phyloP scores from a whole-genome alignment of 805 yeast species.

The Cyberlindnera galapagoensis region DNA sequence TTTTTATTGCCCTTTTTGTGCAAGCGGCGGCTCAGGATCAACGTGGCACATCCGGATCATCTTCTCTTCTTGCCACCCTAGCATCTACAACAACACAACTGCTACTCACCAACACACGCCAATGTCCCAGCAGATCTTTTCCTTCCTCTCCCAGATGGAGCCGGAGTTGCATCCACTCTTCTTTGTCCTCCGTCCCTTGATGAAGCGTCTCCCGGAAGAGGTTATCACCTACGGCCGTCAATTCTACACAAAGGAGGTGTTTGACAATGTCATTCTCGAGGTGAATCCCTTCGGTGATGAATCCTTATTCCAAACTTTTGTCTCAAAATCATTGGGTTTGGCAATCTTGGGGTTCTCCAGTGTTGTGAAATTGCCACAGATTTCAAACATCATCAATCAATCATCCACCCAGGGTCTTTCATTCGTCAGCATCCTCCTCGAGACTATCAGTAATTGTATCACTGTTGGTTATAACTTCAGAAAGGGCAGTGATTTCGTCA shows the following conservation, averaged over 20 bases:
- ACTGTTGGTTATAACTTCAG: conserved; percentile 32
- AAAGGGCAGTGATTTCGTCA: conserved; percentile 27
- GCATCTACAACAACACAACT: too few species aligned
- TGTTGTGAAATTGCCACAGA: conserved; percentile 36
- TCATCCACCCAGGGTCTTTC: conserved; percentile 32
- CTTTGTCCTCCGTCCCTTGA: conserved; percentile 15
- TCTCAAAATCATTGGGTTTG: conserved; percentile 28
- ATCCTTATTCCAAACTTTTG: conserved; percentile 23
- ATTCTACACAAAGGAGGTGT: conserved; percentile 23
- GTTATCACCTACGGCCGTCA: conserved; percentile 20
- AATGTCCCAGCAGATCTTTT: conserved; percentile 4
- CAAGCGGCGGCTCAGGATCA: too few species aligned
- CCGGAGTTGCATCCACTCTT: conserved; percentile 17
- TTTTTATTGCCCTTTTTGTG: too few species aligned
- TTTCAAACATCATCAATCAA: conserved; percentile 26
- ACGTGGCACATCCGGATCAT: too few species aligned
- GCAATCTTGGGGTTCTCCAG: conserved; percentile 32
- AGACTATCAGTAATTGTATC: conserved; percentile 28
- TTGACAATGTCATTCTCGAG: conserved; percentile 23
- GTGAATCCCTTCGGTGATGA: conserved; percentile 21
- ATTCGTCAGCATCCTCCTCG: conserved; percentile 26
- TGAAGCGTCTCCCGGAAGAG: conserved; percentile 15
- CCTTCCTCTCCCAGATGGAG: conserved; percentile 6
- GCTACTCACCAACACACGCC: too few species aligned
- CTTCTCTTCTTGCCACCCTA: too few species aligned